Conservation (phyloP, 768 basidiomycete genomes). For the Calvatia gigantea region DNA sequence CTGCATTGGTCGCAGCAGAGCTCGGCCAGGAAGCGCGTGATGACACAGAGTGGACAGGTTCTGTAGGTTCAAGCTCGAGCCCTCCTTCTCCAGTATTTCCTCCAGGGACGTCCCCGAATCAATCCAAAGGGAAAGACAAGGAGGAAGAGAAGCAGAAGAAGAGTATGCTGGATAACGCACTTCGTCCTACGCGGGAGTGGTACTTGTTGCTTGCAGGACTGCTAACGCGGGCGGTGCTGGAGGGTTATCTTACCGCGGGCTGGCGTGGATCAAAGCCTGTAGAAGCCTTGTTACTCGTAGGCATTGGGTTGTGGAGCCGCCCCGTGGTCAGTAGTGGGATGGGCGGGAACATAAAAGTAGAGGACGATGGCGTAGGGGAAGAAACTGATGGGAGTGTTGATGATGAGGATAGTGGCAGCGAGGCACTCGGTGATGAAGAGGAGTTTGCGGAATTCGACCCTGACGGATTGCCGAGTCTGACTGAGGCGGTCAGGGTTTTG, state of each 20-base stretch:
- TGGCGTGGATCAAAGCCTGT: conserved; percentile 74
- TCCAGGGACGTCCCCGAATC: neutral
- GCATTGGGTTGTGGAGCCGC: conserved; percentile 43
- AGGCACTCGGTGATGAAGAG: conserved; percentile 29
- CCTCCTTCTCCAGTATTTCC: neutral
- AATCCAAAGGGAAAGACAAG: neutral
- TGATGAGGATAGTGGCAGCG: conserved; percentile 5
- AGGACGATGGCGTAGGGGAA: conserved; percentile 10
- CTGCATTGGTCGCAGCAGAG: conserved; percentile 76
- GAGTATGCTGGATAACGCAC: conserved; percentile 42
- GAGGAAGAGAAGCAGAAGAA: conserved; percentile 13
- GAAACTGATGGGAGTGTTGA: conserved; percentile 1
- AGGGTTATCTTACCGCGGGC: conserved; percentile 79
- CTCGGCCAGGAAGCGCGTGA: conserved; percentile 67
- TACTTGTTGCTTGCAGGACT: conserved; percentile 76
- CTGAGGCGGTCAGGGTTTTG: conserved; percentile 63
- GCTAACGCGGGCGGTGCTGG: conserved; percentile 77
- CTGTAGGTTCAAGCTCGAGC: neutral
- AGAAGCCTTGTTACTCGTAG: conserved; percentile 71
- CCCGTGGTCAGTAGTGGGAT: neutral
- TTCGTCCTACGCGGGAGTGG: conserved; percentile 75
- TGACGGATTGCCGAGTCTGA: conserved; percentile 68
- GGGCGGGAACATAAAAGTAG: neutral
- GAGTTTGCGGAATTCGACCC: conserved; percentile 65
- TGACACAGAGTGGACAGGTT: conserved; percentile 9